Base-by-base conservation (phyloP, 1,284 basidiomycete species). In the Malassezia obtusa region DNA sequence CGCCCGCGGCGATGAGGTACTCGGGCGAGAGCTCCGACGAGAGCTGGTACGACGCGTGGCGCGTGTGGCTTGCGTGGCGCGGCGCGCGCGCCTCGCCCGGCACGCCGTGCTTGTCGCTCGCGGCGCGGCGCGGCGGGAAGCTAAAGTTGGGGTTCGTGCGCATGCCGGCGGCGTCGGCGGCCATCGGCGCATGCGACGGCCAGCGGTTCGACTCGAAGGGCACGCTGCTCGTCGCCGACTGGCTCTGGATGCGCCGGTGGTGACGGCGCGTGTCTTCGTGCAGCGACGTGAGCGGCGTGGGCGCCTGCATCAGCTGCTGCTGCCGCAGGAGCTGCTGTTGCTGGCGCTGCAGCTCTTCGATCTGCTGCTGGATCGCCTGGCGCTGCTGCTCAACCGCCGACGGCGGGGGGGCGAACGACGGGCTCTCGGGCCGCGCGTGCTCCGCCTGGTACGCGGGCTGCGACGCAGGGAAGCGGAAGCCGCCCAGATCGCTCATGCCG, bases 181-280 rank as follows among this genome's bases (percentile, higher is more conserved):
- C 22, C 12, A 26, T 15, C 26, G 38, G 38, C 38, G 38, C 21
- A 14, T 40, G 38, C 38, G 38, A 24, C 26, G 40, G 40, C 40
- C 40, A 43, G 14, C 40, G 24, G n/a, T 28, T 3, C 25, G 30
- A 9, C 24, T 26, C 30, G 7, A 30, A 19, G 17, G 40, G 40
- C 25, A 19, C 11, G 24, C 4, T 32, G 22, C 11, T 17, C 19
- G 37, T 39, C 19, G 47, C 47, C 17, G 47, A 49, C 22, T 76
- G 77, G 67, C 89, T 91, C 74, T 92, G 89, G 9, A 92, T 86
- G 45, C 91, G 85, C 53, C 90, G 82, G 19, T 43, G 40, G 71
- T 95, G 90, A 17, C n/a, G 3, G n/a, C 30, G 24, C 5, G 19
- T 3, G 1, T 14, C 19, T 26, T 45, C 28, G 26, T 30, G 25